Percentiles rank a stretch among this genome's conserved stretches.
Evolutionary conservation across 257 asterid genomes (phyloP).

Genomic region (Nicotiana paniculata): DNA sequence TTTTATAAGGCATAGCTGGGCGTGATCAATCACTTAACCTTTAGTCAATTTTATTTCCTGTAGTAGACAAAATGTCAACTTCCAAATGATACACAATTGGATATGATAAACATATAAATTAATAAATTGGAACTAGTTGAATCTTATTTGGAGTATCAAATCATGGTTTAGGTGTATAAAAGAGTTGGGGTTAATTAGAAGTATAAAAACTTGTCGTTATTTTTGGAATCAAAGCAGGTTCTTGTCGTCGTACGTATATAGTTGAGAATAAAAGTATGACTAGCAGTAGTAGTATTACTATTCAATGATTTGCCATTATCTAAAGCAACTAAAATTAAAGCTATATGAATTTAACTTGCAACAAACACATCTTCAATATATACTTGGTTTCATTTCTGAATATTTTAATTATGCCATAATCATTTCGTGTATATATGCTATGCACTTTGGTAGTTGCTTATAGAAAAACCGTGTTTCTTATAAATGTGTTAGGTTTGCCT

Average conservation of each 20-base stretch:
- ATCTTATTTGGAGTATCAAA: background rate
- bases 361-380: background rate
- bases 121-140: background rate
- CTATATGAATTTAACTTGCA: background rate
- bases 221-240: background rate
- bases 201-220: background rate
- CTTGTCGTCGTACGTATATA: background rate
- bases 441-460: slow-evolving; percentile 7
- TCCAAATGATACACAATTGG: background rate
- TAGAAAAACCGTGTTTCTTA: background rate
- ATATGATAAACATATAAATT: background rate
- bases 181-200: background rate
- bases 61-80: background rate
- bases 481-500: background rate
- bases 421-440: background rate
- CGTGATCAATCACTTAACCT: background rate
- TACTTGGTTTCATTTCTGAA: background rate
- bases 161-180: background rate
- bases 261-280: background rate
- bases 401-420: background rate
- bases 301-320: background rate
- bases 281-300: background rate
- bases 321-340: background rate
- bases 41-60: background rate
- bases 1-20: no score